Evolutionary conservation across 192 early-diverging fungal species (phyloP), one percentile per base, ranked within the genome.

Genomic region (Coemansia sp.): DNA sequence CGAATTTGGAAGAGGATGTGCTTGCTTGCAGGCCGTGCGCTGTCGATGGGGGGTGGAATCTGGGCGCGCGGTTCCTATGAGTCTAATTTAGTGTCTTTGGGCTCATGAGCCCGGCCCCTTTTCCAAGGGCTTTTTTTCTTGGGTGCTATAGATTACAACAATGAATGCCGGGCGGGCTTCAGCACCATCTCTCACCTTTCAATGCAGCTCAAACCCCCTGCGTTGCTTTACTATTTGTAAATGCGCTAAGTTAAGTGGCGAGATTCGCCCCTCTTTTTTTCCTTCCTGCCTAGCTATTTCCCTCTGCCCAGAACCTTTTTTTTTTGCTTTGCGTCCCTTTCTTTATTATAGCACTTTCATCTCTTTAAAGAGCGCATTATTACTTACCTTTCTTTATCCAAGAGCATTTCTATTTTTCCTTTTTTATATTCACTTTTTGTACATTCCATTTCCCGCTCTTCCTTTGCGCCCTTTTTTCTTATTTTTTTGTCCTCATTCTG

Each of bases 311-410:
- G 39, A 51, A 48, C 24, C 34, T 24, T 41, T 62, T 24, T 41
- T 62, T 12, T 36, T 40, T 62, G 17, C 44, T 36, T 46, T 50
- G 34, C 31, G 11, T 32, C 29, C 53, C 27, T 55, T 55, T 55
- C 9, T 50, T 50, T 50, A 8, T 19, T 50, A 8, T 29, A 29
- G 15, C 29, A 13, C 15, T 4, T 56, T 56, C 24, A 24, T 22
- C 12, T 17, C 29, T 56, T 56, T 32, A 31, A 48, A 48, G 45
- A 48, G 45, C 45, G 45, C 45, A 20, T 31, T 60, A 60, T 60
- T 46, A 39, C 40, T 32, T 38, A n/a, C 51, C 20, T 64, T 34
- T 39, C 50, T 45, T 39, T 70, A 62, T 69, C 29, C 51, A 17
- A 56, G 53, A 56, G 53, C 29, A 61, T 61, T 70, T 55, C 40